Evolutionary conservation across 1,139 yeast genomes (phyloP), one percentile per base, ranked within the genome.

Genomic region (Nakaseomyces uthaithaninus): DNA sequence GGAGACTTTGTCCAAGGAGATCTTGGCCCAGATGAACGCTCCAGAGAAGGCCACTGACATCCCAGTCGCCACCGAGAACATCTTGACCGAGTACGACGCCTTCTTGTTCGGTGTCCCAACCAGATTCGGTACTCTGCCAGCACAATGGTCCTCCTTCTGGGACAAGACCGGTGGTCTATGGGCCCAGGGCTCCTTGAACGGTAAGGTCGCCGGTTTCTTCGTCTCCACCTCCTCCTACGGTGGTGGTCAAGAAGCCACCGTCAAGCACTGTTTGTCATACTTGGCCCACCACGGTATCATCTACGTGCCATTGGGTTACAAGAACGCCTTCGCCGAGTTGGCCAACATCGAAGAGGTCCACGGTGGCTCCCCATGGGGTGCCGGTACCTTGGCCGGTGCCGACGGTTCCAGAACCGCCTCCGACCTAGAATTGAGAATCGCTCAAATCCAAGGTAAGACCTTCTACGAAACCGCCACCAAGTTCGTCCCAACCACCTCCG

Each of bases 351-450:
- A 67, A 26, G 82, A 77, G 64, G 70, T 75, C 40, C 86, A 78
- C 57, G 89, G 87, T 54, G 78, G 77, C 45, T 75, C 84, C 34
- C 74, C 89, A 39, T 80, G 84, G 81, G 86, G 86, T 62, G 77
- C 84, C 36, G 83, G 83, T 52, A 66, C 80, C 34, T 65, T 70
- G 50, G 82, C 86, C 30, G 81, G 75, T 47, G 67, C 70, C 33
- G 85, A 77, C 55, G 87, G 87, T 47, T 72, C 81, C 17, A 75
- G 87, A 65, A 63, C 65, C 49, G 80, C 84, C 30, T 56, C 73
- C 41, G 73, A 66, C 33, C 66, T 76, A 43, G 89, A 81, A 65
- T 63, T 70, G 59, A 70, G 74, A 54, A 56, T 79, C 46, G 86
- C 84, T 38, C 51, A 54, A 40, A 66, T 65, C 52, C 93, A 82